Evolutionary conservation across 805 yeast genomes (phyloP), one percentile per base, ranked within the genome.

Genomic region (Kazachstania martiniae): DNA sequence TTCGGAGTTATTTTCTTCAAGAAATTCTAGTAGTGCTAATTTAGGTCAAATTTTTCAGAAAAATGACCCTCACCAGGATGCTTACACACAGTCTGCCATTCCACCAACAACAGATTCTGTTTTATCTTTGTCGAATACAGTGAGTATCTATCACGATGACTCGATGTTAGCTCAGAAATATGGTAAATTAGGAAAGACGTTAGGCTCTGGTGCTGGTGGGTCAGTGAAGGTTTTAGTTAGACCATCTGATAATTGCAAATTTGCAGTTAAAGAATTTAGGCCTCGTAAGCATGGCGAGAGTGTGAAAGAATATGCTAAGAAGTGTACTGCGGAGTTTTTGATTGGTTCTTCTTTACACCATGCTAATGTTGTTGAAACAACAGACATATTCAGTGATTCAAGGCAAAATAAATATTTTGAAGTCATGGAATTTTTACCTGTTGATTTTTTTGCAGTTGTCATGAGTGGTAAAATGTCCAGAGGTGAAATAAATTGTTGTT

Each of bases 141-240:
- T 46, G 9, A 46, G 43, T 56, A 68, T 65, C 10, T 55, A 52
- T 41, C 72, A 65, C 36, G 65, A 65, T 21, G 76, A 70, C 36
- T 69, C 74, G 10, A 62, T 67, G 0, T 49, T 73, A 25, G 63
- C 63, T 8, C 63, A 63, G 38, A 75, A 79, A 46, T 82, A 80
- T 51, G 83, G 89, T 32, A 76, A 72, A 41, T 53, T 78, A 37
- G 87, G 89, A 28, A 76, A 77, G 48, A 67, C 75, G 34, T 56
- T 82, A 25, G 94, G 94, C 6, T 72, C 85, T 2, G 94, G 94
- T 34, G 93, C 91, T 6, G 91, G 91, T 27, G 94, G 94, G 3
- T 71, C 86, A 1, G 94, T 82, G 8, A 66, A 80, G 43, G 60
- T 81, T 28, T 66, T 82, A n/a, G 66, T 67, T 8, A 68, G 89